Conservation (phyloP, 768 basidiomycete genomes). For the Chalciporus pseudorubinellus region DNA sequence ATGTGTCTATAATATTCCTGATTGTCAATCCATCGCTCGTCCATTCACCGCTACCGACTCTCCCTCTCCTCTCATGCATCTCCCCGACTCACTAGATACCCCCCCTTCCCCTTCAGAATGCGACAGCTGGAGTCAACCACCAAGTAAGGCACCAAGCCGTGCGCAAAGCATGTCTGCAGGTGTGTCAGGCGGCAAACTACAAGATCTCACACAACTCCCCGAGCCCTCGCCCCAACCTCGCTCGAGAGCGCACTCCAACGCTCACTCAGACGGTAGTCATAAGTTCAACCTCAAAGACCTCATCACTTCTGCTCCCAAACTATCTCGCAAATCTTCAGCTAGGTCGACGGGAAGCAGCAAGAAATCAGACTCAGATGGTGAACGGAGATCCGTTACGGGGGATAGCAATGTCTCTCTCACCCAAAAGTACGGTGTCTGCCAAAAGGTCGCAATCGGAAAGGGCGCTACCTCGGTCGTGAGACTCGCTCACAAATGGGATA, state of each 20-base stretch:
- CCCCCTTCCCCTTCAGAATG: constrained; percentile 56
- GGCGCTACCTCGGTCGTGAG: constrained; percentile 97
- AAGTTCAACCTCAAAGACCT: constrained; percentile 86
- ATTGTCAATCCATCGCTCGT: neutral
- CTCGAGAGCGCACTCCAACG: constrained; percentile 41
- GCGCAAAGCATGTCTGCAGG: constrained; percentile 38
- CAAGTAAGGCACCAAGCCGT: constrained; percentile 52
- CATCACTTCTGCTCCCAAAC: constrained; percentile 69
- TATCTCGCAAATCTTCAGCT: constrained; percentile 67
- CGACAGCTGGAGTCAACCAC: constrained; percentile 57
- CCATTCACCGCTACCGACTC: neutral
- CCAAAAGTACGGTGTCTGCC: constrained; percentile 96
- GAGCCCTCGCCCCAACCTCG: constrained; percentile 17
- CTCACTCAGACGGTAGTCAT: constrained; percentile 58
- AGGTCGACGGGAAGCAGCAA: constrained; percentile 62
- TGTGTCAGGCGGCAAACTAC: constrained; percentile 34
- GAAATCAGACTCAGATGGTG: constrained; percentile 66
- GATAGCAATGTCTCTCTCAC: constrained; percentile 58
- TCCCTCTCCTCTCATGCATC: constrained; percentile 33
- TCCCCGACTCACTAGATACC: constrained; percentile 40
- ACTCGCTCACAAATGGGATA: constrained; percentile 98
- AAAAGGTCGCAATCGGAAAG: constrained; percentile 95
- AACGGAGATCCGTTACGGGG: constrained; percentile 43
- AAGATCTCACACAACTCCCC: constrained; percentile 6
- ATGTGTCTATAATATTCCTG: neutral